Base-by-base conservation (phyloP, 257 asterid species). In the Hygrophila difformis region DNA sequence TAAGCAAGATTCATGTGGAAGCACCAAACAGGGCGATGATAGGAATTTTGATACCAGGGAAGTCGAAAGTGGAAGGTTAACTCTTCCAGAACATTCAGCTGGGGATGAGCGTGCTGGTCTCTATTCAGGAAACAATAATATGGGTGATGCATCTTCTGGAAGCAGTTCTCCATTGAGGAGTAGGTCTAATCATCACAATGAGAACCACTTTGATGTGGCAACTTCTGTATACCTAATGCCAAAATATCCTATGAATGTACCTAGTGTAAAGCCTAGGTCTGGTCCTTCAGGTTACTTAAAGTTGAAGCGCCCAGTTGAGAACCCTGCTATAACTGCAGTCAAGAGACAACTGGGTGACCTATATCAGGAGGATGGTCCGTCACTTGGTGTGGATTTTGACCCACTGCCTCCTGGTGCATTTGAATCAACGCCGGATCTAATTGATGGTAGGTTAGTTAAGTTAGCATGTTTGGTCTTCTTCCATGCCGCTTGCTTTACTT, bases 211-310 rank as follows among this genome's bases (percentile, higher is more conserved):
- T 45, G 73, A 69, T 38, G 56, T 43, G 57, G 68, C 54, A 33
- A 69, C 62, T 45, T 70, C 86, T 13, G 68, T 81, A 67, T 59
- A 67, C 72, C 66, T 57, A 28, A 36, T 59, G 24, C 71, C 81
- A 29, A 73, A 61, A 60, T 47, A 68, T 48, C 66, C 91, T 0
- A 12, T 43, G 39, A 72, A 74, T 60, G 33, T 52, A 47, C 72
- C 50, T 57, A 72, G 61, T 11, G 57, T 60, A 46, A 85, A 71
- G 67, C 41, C 81, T 43, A 70, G 86, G 76, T 19, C 73, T 11
- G 95, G 95, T 40, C 96, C 96, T 35, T 82, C 96, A 12, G 98
- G 98, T 55, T 91, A 82, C 78, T 72, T 91, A 38, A 91, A 91
- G 76, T 76, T 91, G 63, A 91, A 78, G 82, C 83, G 83, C 26